Percentiles rank a stretch among this genome's conserved stretches.
phyloP scores from a whole-genome alignment of 2,329 filamentous ascomycete species.

The Fusarium dimerum region DNA sequence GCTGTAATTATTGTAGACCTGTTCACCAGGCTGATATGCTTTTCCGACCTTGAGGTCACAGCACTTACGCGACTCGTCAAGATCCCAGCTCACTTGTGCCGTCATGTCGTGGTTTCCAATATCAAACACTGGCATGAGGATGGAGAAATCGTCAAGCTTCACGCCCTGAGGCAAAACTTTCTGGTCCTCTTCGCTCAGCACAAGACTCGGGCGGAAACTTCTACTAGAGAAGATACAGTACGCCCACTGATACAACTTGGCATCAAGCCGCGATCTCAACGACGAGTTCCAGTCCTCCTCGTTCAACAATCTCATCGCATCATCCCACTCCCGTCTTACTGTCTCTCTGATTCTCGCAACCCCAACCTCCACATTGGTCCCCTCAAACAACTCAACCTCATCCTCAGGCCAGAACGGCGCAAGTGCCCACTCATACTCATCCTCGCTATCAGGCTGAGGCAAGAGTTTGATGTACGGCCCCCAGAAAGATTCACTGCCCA shows the following conservation, averaged over 20 bases:
- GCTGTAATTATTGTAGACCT: constrained; percentile 73
- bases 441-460: constrained; percentile 54
- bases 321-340: constrained; percentile 48
- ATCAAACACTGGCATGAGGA: constrained; percentile 71
- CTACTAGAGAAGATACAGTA: constrained; percentile 66
- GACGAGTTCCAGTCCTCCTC: constrained; percentile 23
- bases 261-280: constrained; percentile 42
- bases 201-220: constrained; percentile 63
- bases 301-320: constrained; percentile 41
- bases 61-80: constrained; percentile 37
- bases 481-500: constrained; percentile 63
- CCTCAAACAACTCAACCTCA: constrained; percentile 58
- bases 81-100: constrained; percentile 60
- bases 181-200: constrained; percentile 42
- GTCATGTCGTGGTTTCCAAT: constrained; percentile 70
- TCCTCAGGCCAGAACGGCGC: constrained; percentile 65
- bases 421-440: constrained; percentile 51
- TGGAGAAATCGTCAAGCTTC: constrained; percentile 60
- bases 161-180: constrained; percentile 32
- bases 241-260: constrained; percentile 61
- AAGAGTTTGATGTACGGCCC: constrained; percentile 66
- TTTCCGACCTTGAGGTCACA: constrained; percentile 48
- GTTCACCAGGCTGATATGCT: constrained; percentile 51
- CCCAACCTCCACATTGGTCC: constrained; percentile 54
- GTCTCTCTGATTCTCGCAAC: constrained; percentile 49